Conservation (phyloP, 495 filamentous ascomycete species). For the Aspergillus cavernicola region DNA sequence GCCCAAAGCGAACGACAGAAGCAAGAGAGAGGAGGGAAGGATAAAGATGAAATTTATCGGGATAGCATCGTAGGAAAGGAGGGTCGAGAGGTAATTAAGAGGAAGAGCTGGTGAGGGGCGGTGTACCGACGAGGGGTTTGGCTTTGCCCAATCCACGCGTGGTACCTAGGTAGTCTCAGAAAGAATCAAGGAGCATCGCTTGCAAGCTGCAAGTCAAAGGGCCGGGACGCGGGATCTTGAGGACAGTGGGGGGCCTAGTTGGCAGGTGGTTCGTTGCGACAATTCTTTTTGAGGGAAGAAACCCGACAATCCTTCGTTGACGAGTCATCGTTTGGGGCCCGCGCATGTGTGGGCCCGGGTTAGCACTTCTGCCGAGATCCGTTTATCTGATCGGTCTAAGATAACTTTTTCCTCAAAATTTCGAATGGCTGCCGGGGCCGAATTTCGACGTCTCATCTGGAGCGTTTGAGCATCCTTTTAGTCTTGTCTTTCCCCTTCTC, state of each 20-base stretch:
- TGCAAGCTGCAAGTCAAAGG: constrained; percentile 16
- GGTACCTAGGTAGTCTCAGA: constrained; percentile 10
- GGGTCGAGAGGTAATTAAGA: constrained; percentile 21
- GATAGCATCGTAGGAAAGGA: constrained; percentile 20
- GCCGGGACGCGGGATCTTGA: constrained; percentile 14
- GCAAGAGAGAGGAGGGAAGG: constrained; percentile 13
- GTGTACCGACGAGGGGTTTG: constrained; percentile 37
- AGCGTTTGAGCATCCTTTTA: background rate
- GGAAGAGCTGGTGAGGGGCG: constrained; percentile 22
- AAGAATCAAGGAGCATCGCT: constrained; percentile 15
- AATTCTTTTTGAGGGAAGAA: constrained; percentile 12
- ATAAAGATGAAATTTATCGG: constrained; percentile 15
- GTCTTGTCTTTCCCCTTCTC: background rate
- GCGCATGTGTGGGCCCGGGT: constrained; percentile 19
- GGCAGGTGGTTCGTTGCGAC: constrained; percentile 16
- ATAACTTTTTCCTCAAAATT: constrained; percentile 33
- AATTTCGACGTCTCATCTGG: constrained; percentile 2
- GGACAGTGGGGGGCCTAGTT: constrained; percentile 9
- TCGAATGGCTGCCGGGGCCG: background rate
- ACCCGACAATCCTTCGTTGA: constrained; percentile 14
- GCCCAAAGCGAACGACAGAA: constrained; percentile 7
- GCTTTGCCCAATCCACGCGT: constrained; percentile 22
- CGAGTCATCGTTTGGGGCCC: constrained; percentile 11
- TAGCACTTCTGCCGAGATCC: constrained; percentile 32
- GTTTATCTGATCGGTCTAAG: constrained; percentile 39